Evolutionary conservation across 169 alveolate species (phyloP).

Genomic region (Babesia divergens): DNA sequence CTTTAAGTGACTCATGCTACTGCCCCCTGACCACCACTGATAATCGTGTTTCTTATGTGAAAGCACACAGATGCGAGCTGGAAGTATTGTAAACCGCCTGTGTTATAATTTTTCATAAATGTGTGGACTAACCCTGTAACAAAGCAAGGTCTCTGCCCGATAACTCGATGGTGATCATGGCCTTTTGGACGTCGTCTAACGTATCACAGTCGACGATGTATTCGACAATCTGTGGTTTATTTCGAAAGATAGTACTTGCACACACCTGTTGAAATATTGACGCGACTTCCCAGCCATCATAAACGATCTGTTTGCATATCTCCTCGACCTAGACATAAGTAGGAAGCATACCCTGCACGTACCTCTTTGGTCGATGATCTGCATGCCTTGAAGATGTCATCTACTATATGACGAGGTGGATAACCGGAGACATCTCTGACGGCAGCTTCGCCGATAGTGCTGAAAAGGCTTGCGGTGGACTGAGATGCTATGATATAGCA

Average conservation of each 20-base stretch:
- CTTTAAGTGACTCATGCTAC: not conserved
- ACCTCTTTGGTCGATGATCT: conserved; percentile 27
- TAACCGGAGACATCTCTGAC: conserved; percentile 66
- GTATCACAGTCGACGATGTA: conserved; percentile 30
- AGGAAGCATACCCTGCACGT: not conserved
- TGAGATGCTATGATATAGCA: conserved; percentile 62
- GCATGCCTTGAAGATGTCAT: conserved; percentile 38
- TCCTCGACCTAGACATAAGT: conserved; percentile 36
- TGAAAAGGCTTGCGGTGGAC: conserved; percentile 60
- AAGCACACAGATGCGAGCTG: conserved; percentile 61
- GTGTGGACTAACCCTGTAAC: conserved; percentile 40
- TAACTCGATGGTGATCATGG: conserved; percentile 58
- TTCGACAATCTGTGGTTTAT: conserved; percentile 17
- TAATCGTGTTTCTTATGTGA: conserved; percentile 46
- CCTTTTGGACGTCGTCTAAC: conserved; percentile 47
- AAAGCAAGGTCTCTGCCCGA: conserved; percentile 61
- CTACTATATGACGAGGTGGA: conserved; percentile 64
- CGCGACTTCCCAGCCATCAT: conserved; percentile 65
- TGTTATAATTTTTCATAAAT: not conserved
- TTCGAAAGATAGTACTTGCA: not conserved
- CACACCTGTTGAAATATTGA: conserved; percentile 51
- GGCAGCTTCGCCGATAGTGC: conserved; percentile 49
- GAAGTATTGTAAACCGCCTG: conserved; percentile 61
- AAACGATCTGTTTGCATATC: conserved; percentile 29
- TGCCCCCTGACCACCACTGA: conserved; percentile 33